Evolutionary conservation across 129 eudicot species (phyloP), one percentile per base, ranked within the genome.

Genomic region (Lactuca sativa): DNA sequence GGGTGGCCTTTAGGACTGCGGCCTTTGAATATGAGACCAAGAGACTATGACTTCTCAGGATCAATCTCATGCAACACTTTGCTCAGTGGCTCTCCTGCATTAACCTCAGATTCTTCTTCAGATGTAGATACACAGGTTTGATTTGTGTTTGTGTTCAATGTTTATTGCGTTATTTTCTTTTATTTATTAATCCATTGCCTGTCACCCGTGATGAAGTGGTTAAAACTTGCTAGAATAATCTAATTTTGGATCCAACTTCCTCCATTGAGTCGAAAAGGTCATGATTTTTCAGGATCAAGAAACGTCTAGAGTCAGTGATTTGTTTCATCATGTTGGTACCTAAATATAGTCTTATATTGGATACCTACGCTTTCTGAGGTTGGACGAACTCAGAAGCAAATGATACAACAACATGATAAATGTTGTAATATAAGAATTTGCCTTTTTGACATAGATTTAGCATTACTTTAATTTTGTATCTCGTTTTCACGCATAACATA

Each of bases 1-100:
- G 96, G 96, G 25, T 89, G 96, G 96, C 96, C 96, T 40, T 76
- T 89, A 57, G 92, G 92, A 70, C 75, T 86, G 62, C 92, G 82
- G 57, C 96, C 87, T 11, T 62, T 89, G 67, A 83, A 83, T 69
- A 82, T 74, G 59, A 86, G 96, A 83, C 79, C 63, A 53, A 81
- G 91, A 62, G 82, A 86, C 70, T 78, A 71, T 59, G 87, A 84
- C 54, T 69, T 53, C 34, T 76, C 83, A 65, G 96, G 89, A 57
- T 89, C 96, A 41, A 67, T 83, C 74, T 86, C 96, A 73, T 89
- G 84, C 96, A 86, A 83, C 74, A 83, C 96, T 67, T 72, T 89
- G 70, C 79, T 89, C 52, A 78, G 84, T 58, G 82, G 67, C 59
- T 84, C 95, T 60, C 83, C 96, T 40, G 43, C 83, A 33, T 76